Percentiles rank a stretch among this genome's conserved stretches.
phyloP scores from a whole-genome alignment of 164 flowering plant genomes.

The Piper betle region DNA sequence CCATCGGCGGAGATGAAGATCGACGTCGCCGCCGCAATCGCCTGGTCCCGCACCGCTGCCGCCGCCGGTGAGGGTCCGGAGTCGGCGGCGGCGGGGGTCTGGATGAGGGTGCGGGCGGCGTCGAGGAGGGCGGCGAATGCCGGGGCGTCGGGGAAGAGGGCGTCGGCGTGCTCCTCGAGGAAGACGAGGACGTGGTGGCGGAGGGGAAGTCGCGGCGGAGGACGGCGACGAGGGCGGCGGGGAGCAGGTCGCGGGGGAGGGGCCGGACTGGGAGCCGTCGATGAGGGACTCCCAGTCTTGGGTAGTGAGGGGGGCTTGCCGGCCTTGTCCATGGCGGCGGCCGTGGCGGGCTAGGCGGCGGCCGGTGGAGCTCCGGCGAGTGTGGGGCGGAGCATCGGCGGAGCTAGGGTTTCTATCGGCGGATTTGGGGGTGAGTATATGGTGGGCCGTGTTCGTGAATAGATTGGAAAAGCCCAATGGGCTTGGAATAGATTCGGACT shows the following conservation, averaged over 20 bases:
- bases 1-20: constrained; percentile 26
- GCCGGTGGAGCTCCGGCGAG: neutral
- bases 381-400: neutral
- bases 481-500: too few relatives aligned
- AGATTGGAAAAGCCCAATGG: neutral
- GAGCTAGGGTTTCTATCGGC: neutral
- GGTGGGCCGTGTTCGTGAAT: neutral
- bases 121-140: constrained; percentile 37
- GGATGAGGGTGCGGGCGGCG: constrained; percentile 37
- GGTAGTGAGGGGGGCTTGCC: constrained; percentile 31
- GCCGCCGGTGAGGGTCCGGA: constrained; percentile 21
- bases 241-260: constrained; percentile 29
- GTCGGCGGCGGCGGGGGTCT: constrained; percentile 43
- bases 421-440: neutral
- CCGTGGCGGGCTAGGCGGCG: neutral
- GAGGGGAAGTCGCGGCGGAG: constrained; percentile 37
- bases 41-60: constrained; percentile 46
- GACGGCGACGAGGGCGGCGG: constrained; percentile 43
- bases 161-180: constrained; percentile 34
- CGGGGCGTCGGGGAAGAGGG: constrained; percentile 8
- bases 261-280: constrained; percentile 64
- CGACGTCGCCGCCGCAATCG: constrained; percentile 50
- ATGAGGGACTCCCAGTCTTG: constrained; percentile 74
- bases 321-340: constrained; percentile 12
- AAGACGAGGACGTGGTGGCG: constrained; percentile 44